Evolutionary conservation across 2,329 filamentous ascomycete genomes (phyloP).

Genomic region (Penicillium sp.): DNA sequence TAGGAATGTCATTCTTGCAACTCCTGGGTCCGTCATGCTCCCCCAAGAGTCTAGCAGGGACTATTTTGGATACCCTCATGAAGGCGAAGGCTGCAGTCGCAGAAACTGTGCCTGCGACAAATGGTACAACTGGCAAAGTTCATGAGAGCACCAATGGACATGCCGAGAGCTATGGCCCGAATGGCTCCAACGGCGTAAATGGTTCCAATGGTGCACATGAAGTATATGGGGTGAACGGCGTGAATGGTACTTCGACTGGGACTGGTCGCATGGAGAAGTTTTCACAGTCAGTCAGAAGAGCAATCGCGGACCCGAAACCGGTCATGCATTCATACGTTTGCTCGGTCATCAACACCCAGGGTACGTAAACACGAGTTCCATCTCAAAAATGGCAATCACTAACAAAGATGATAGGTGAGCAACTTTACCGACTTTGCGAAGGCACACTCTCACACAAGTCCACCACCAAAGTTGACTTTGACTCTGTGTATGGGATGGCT

Average conservation of each 20-base stretch:
- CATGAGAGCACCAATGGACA: background rate
- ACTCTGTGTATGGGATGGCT: background rate
- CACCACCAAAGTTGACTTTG: background rate
- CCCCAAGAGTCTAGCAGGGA: conserved; percentile 1
- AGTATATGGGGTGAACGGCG: background rate
- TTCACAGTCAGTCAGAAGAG: background rate
- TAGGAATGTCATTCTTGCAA: conserved; percentile 4
- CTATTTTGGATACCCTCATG: background rate
- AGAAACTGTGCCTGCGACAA: background rate
- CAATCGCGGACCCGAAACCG: background rate
- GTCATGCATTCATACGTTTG: conserved; percentile 6
- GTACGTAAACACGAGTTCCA: background rate
- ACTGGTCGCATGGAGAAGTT: conserved; percentile 1
- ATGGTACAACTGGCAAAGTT: background rate
- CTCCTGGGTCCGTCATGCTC: background rate
- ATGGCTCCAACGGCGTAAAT: background rate
- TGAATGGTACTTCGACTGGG: too few relatives aligned
- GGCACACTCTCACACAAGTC: background rate
- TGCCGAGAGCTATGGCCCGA: background rate
- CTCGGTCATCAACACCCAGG: conserved; percentile 2
- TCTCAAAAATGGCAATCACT: background rate
- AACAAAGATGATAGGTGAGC: background rate
- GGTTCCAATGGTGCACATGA: background rate
- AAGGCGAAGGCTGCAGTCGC: background rate
- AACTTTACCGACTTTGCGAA: background rate